These are phyloP conservation scores for Babjeviella inositovora DNA, from an alignment of 805 yeast species.

Conservation along the genomic window DNA sequence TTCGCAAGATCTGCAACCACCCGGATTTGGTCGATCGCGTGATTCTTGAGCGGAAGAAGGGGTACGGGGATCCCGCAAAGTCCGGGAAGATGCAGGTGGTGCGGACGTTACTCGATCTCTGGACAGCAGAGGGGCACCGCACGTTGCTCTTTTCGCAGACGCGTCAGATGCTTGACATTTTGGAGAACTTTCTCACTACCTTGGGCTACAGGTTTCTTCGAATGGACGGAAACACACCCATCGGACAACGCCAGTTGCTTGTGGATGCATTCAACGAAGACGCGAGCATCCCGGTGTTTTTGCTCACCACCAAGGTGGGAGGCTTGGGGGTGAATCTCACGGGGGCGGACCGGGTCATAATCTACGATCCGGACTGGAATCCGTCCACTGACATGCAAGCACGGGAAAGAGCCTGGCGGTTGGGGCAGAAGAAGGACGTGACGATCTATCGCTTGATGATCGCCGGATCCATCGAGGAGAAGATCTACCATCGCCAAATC, in stretches of 20 bases:
- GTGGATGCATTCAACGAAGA: slow-evolving; percentile 72
- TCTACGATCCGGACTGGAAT: slow-evolving; percentile 97
- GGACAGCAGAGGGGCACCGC: slow-evolving; percentile 68
- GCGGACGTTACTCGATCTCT: slow-evolving; percentile 51
- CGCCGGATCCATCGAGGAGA: slow-evolving; percentile 92
- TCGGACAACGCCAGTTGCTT: slow-evolving; percentile 55
- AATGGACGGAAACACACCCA: slow-evolving; percentile 92
- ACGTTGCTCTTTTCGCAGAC: slow-evolving; percentile 86
- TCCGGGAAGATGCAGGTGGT: slow-evolving; percentile 92
- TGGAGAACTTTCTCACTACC: slow-evolving; percentile 46
- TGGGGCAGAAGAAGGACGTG: slow-evolving; percentile 89
- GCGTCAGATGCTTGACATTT: slow-evolving; percentile 80
- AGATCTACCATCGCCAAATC: slow-evolving; percentile 91
- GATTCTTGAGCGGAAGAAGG: slow-evolving; percentile 11
- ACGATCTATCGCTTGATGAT: slow-evolving; percentile 83
- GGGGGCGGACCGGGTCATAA: slow-evolving; percentile 89
- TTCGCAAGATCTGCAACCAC: slow-evolving; percentile 90
- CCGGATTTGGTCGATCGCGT: slow-evolving; percentile 64
- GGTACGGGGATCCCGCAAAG: slow-evolving; percentile 38
- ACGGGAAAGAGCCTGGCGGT: slow-evolving; percentile 91
- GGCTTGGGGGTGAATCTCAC: slow-evolving; percentile 90
- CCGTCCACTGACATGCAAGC: slow-evolving; percentile 97
- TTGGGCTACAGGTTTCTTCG: slow-evolving; percentile 42
- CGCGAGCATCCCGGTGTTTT: slow-evolving; percentile 40
- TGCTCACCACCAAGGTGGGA: slow-evolving; percentile 89